A percentile compares a stretch with the other conserved stretches of the same genome.
phyloP scores from a whole-genome alignment of 495 filamentous ascomycete species.

The Ascobolus immersus region DNA sequence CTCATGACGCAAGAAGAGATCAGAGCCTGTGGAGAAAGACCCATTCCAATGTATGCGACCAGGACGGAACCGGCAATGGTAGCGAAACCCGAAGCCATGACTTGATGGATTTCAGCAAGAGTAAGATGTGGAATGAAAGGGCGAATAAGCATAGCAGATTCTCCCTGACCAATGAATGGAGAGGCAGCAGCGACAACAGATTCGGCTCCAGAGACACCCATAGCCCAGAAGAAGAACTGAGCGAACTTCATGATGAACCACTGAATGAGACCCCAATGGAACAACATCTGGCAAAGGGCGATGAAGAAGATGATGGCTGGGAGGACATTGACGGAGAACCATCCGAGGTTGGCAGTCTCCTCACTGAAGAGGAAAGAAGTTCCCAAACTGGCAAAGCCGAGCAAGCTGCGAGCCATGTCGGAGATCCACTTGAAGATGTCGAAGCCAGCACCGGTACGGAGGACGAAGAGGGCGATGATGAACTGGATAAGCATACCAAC shows the following conservation, averaged over 20 bases:
- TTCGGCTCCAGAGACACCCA: conserved; percentile 78
- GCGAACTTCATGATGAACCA: conserved; percentile 75
- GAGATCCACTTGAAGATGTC: conserved; percentile 83
- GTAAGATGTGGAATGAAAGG: conserved; percentile 68
- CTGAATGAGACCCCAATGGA: conserved; percentile 52
- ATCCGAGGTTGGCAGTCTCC: conserved; percentile 20
- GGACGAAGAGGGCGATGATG: conserved; percentile 63
- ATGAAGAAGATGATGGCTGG: conserved; percentile 88
- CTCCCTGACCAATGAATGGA: conserved; percentile 81
- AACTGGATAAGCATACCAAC: conserved; percentile 73
- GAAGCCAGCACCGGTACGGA: conserved; percentile 45
- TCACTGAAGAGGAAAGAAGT: conserved; percentile 41
- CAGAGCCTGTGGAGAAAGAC: conserved; percentile 59
- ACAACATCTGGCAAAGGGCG: conserved; percentile 56
- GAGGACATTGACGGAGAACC: conserved; percentile 49
- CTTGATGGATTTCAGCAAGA: conserved; percentile 61
- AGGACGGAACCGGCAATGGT: conserved; percentile 48
- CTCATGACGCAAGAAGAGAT: conserved; percentile 84
- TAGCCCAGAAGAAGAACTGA: conserved; percentile 68
- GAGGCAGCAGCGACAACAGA: conserved; percentile 83
- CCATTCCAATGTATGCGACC: conserved; percentile 54
- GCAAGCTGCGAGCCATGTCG: conserved; percentile 35
- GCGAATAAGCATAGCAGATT: conserved; percentile 74
- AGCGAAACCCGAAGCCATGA: conserved; percentile 53
- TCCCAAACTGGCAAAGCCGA: conserved; percentile 47